Percentiles rank a stretch among this genome's conserved stretches.
Conservation (phyloP, 768 basidiomycete species). For the Leucocoprinus leucothites region DNA sequence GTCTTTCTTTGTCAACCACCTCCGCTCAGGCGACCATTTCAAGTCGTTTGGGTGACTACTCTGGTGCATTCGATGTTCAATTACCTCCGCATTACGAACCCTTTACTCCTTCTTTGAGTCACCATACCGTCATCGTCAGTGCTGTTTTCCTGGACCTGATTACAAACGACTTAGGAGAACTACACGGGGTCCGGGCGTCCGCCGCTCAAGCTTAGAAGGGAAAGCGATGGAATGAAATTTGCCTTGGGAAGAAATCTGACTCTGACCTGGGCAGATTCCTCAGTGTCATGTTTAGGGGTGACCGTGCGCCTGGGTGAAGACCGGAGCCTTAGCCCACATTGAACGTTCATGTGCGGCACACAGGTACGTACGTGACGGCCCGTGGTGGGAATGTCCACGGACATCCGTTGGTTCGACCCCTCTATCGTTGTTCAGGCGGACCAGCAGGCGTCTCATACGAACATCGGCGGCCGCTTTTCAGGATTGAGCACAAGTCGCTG, state of each 20-base stretch:
- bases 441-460: too few relatives aligned
- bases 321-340: too few relatives aligned
- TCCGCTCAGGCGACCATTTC: constrained; percentile 7
- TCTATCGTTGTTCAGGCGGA: neutral
- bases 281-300: too few relatives aligned
- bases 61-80: too few relatives aligned
- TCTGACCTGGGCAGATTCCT: too few relatives aligned
- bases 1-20: neutral
- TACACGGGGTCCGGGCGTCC: too few relatives aligned
- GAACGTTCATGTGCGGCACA: too few relatives aligned
- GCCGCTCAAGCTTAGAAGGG: too few relatives aligned
- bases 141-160: neutral
- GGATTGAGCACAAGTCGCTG: neutral
- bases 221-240: too few relatives aligned
- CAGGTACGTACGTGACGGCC: neutral
- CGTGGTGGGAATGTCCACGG: neutral
- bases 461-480: neutral
- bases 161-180: too few relatives aligned
- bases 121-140: neutral
- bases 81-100: constrained; percentile 7
- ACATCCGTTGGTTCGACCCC: neutral
- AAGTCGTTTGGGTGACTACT: neutral
- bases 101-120: neutral
- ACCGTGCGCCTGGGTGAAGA: too few relatives aligned
- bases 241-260: too few relatives aligned